Conservation (phyloP, 2,329 filamentous ascomycete species). For the Stylonectria norvegica region DNA sequence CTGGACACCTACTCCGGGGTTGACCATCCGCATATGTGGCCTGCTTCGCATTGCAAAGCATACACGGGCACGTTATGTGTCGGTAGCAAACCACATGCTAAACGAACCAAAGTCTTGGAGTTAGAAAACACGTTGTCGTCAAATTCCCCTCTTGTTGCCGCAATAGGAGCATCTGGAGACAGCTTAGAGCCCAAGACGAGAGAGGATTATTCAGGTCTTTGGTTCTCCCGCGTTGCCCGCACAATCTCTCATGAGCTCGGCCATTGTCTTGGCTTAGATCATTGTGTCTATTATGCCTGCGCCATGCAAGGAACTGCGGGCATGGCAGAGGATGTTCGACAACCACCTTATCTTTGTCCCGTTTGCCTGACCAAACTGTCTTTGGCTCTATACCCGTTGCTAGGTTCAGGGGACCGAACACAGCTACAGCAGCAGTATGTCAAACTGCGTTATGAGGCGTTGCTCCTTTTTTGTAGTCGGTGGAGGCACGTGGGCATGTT, state of each 20-base stretch:
- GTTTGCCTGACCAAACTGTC: constrained; percentile 55
- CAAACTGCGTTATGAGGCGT: constrained; percentile 35
- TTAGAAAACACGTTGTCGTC: constrained; percentile 1
- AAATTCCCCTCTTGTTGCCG: constrained; percentile 31
- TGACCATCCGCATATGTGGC: constrained; percentile 58
- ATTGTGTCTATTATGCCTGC: constrained; percentile 64
- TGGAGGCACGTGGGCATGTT: constrained; percentile 43
- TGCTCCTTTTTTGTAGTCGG: constrained; percentile 41
- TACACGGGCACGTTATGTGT: constrained; percentile 44
- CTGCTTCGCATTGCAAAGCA: constrained; percentile 55
- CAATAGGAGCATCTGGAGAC: constrained; percentile 29
- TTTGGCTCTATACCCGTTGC: constrained; percentile 7
- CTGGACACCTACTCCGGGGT: constrained; percentile 39
- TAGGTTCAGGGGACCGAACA: constrained; percentile 23
- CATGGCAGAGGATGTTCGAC: constrained; percentile 55
- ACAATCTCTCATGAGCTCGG: constrained; percentile 64
- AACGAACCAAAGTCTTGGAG: constrained; percentile 2
- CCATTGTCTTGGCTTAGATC: constrained; percentile 63
- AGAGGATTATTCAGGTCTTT: constrained; percentile 41
- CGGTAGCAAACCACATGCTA: not conserved
- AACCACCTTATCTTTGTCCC: constrained; percentile 62
- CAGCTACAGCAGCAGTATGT: constrained; percentile 16
- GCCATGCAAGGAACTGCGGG: constrained; percentile 59
- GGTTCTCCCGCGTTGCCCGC: constrained; percentile 55
- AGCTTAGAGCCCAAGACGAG: constrained; percentile 20